Percentiles rank a stretch among this genome's conserved stretches.
phyloP scores from a whole-genome alignment of 2,329 filamentous ascomycete species.

The Furcasterigmium furcatum region DNA sequence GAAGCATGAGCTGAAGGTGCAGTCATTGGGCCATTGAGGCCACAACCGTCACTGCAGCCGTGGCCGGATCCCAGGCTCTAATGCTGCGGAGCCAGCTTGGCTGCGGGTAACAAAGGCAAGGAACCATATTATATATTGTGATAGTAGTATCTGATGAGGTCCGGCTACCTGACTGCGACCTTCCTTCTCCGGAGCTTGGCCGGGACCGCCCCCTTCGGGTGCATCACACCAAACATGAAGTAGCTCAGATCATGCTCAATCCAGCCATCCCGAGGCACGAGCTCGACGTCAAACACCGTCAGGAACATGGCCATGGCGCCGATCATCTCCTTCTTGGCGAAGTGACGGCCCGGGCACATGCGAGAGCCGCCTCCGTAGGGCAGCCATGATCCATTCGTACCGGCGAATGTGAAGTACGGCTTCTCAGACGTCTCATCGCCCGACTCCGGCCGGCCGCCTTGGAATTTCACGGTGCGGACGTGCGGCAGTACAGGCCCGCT shows the following conservation, averaged over 20 bases:
- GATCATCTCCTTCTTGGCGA: slow-evolving; percentile 29
- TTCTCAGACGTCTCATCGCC: neutral
- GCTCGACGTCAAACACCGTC: slow-evolving; percentile 24
- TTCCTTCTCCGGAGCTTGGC: slow-evolving; percentile 11
- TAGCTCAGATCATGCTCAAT: slow-evolving; percentile 14
- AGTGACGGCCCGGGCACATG: slow-evolving; percentile 30
- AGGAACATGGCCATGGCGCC: slow-evolving; percentile 24
- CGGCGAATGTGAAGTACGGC: slow-evolving; percentile 16
- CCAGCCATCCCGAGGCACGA: slow-evolving; percentile 10
- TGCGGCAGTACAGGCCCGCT: slow-evolving; percentile 11
- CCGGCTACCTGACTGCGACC: neutral
- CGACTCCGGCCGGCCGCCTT: too few species aligned
- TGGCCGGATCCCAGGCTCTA: too few species aligned
- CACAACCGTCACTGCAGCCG: too few species aligned
- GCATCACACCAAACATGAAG: slow-evolving; percentile 18
- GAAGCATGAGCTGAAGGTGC: too few species aligned
- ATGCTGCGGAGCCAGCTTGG: too few species aligned
- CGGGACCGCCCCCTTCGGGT: slow-evolving; percentile 11
- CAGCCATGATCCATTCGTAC: slow-evolving; percentile 24
- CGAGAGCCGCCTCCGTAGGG: slow-evolving; percentile 28
- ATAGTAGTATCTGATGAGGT: too few species aligned
- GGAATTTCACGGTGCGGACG: neutral
- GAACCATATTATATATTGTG: too few species aligned
- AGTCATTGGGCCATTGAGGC: too few species aligned
- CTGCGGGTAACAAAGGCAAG: too few species aligned